These are phyloP conservation scores for Glaciozyma antarctica DNA, from an alignment of 768 basidiomycete species.

Conservation along the genomic window DNA sequence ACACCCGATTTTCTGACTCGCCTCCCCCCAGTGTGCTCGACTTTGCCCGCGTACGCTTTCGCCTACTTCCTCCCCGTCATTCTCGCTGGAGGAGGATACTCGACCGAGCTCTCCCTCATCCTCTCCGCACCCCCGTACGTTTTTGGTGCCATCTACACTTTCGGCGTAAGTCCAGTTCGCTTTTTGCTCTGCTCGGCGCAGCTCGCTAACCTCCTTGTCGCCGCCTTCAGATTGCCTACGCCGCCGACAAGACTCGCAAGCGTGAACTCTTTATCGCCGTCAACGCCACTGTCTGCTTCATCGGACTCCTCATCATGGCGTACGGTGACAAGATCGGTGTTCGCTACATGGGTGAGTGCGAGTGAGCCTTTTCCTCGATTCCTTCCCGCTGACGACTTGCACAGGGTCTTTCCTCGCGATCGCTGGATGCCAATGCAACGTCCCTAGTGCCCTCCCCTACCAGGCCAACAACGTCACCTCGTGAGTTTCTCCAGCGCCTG, in stretches of 20 bases:
- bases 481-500: too few relatives aligned
- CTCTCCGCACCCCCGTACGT: conserved; percentile 38
- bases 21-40: too few relatives aligned
- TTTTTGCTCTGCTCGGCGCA: neutral
- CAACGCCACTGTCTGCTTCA: conserved; percentile 30
- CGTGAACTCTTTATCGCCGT: conserved; percentile 35
- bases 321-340: conserved; percentile 9
- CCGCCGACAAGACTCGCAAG: conserved; percentile 26
- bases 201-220: conserved; percentile 24
- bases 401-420: neutral
- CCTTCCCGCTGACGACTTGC: too few relatives aligned
- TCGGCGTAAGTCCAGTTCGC: conserved; percentile 1
- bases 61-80: conserved; percentile 37
- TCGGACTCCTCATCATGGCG: conserved; percentile 31
- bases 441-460: conserved; percentile 27
- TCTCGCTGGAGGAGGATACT: conserved; percentile 36
- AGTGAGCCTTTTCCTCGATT: too few relatives aligned
- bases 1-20: too few relatives aligned
- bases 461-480: conserved; percentile 32
- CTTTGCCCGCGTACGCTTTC: too few relatives aligned
- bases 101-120: conserved; percentile 32
- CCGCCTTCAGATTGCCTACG: conserved; percentile 1
- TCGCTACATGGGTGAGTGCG: conserved; percentile 23
- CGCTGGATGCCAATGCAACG: neutral
- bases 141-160: conserved; percentile 35